Conservation (phyloP, 176 grass and related monocot genomes). For the Cenchrus purpureus region DNA sequence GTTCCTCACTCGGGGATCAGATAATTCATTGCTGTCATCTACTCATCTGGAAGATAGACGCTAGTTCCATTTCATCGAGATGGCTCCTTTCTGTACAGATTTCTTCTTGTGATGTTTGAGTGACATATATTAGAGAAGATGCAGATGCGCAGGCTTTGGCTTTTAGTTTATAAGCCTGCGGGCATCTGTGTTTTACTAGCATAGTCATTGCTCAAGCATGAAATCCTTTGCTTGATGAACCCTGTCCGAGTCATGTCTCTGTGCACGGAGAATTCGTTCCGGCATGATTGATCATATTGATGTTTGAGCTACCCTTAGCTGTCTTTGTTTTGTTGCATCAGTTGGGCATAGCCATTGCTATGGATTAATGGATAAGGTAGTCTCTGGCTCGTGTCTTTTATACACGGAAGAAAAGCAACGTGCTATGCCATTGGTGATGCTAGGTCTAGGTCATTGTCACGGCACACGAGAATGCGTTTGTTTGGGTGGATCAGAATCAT, state of each 20-base stretch:
- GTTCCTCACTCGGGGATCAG: slow-evolving; percentile 33
- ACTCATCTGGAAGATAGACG: slow-evolving; percentile 47
- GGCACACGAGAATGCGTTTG: not conserved
- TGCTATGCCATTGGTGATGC: not conserved
- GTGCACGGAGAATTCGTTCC: not conserved
- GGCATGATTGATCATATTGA: not conserved
- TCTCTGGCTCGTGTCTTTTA: not conserved
- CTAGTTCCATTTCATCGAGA: not conserved
- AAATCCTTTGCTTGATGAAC: slow-evolving; percentile 28
- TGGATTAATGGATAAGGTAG: not conserved
- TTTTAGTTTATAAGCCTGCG: slow-evolving; percentile 53
- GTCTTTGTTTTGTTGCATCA: not conserved
- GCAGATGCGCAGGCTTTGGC: slow-evolving; percentile 41
- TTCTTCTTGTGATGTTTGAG: slow-evolving; percentile 10
- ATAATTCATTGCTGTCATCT: slow-evolving; percentile 44
- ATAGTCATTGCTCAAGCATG: slow-evolving; percentile 8
- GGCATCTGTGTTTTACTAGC: slow-evolving; percentile 18
- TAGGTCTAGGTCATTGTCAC: not conserved
- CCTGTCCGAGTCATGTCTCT: not conserved
- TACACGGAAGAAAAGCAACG: not conserved
- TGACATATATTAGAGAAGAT: slow-evolving; percentile 3
- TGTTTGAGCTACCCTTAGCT: not conserved
- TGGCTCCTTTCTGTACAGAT: slow-evolving; percentile 53
- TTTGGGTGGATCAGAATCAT: not conserved
- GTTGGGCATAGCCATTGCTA: not conserved